Evolutionary conservation across 2,329 filamentous ascomycete genomes (phyloP), one percentile per base, ranked within the genome.

Genomic region (Aspergillus quadricinctus): DNA sequence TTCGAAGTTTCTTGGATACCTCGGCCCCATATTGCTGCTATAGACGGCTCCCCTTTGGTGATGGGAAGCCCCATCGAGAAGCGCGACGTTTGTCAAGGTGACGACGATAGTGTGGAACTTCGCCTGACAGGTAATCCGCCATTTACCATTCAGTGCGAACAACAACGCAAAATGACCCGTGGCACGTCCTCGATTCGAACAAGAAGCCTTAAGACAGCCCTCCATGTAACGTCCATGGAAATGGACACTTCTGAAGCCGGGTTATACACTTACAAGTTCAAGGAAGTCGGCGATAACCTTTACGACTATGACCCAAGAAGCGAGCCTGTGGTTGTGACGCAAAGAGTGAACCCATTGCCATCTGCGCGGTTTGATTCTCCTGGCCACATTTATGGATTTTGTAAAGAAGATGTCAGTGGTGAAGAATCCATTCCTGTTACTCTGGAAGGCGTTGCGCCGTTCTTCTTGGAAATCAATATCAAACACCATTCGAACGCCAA

Each of bases 381-480:
- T 3, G 92, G 92, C 17, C 94, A 94, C 72, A 92, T 90, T 0
- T 97, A 97, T 80, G 96, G 94, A 71, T 96, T 93, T 75, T 99
- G 94, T 76, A 88, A 92, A 71, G 87, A 92, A 56, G 90, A 96
- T 66, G 83, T 88, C 51, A 85, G 85, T 53, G 85, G 87, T 31
- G 90, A 95, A 66, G 92, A 99, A 68, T 86, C 84, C 43, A 96
- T 99, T 54, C 92, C 93, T 0, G 88, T 99, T 57, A 87, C 84
- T 2, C 81, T 99, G 19, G 88, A 88, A 57, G 94, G 94, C 41
- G 80, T 88, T 17, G 85, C 93, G 6, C 94, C 94, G 0, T 99
- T 99, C 77, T 88, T 87, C 49, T 79, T 99, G 4, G 94, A 97
- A 71, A 83, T 97, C 25, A 92, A 93, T 67, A 90, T 99, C 74